Conservation (phyloP, 805 yeast species). For the Nematodospora valgi region DNA sequence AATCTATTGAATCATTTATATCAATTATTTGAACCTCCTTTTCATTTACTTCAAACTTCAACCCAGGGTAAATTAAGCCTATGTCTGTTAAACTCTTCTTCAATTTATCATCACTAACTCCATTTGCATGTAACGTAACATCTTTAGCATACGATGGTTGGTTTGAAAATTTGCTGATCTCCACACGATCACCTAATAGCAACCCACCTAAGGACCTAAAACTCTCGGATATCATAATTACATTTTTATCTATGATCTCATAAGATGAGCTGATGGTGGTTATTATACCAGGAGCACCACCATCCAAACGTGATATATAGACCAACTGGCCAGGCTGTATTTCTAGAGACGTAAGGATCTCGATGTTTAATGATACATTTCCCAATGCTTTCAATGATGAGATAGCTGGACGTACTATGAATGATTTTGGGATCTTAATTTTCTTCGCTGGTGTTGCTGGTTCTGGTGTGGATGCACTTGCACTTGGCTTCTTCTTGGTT, state of each 20-base stretch:
- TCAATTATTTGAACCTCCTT: constrained; percentile 25
- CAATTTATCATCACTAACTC: constrained; percentile 16
- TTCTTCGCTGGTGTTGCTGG: constrained; percentile 24
- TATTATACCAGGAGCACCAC: constrained; percentile 43
- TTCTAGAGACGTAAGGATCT: constrained; percentile 46
- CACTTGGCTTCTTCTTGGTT: constrained; percentile 17
- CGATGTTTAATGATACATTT: constrained; percentile 41
- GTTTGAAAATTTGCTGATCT: constrained; percentile 40
- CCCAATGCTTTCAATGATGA: constrained; percentile 15
- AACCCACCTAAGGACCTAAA: constrained; percentile 34
- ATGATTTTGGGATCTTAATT: constrained; percentile 37
- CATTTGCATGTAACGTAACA: constrained; percentile 3
- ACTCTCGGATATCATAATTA: constrained; percentile 23
- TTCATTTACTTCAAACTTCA: constrained; percentile 17
- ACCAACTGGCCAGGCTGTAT: constrained; percentile 45
- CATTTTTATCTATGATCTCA: constrained; percentile 24
- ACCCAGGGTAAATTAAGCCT: constrained; percentile 62
- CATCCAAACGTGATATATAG: constrained; percentile 38
- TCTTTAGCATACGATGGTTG: constrained; percentile 45
- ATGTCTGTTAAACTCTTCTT: constrained; percentile 47
- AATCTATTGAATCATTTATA: constrained; percentile 31
- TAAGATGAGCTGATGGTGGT: constrained; percentile 40
- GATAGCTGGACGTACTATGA: constrained; percentile 35
- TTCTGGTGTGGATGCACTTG: constrained; percentile 16
- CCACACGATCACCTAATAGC: constrained; percentile 46